phyloP scores from a whole-genome alignment of 371 early-diverging fungal genomes.

The Saksenaea vasiformis region DNA sequence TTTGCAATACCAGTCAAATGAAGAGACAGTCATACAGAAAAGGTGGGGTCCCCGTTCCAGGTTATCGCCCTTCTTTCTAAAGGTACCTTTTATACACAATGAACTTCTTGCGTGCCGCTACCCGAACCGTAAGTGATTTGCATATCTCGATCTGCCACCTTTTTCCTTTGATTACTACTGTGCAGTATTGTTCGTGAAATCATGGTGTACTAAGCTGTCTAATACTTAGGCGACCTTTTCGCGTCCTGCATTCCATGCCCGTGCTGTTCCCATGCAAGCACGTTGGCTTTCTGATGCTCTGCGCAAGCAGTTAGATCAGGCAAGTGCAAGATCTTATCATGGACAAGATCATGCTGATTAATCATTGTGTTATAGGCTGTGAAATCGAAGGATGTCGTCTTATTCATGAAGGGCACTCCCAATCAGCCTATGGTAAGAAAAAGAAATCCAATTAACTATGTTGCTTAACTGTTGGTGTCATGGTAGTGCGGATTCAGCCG shows the following conservation, averaged over 20 bases:
- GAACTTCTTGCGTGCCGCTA: conserved; percentile 60
- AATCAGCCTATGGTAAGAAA: conserved; percentile 74
- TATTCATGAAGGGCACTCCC: conserved; percentile 97
- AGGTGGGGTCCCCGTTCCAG: no score
- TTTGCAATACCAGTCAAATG: no score
- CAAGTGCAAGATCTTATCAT: conserved; percentile 6
- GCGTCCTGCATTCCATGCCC: conserved; percentile 34
- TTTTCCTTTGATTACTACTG: background rate
- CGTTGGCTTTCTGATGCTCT: conserved; percentile 87
- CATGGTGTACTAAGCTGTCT: background rate
- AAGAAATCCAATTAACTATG: background rate
- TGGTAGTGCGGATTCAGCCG: conserved; percentile 90
- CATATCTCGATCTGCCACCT: background rate
- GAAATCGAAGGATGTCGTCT: conserved; percentile 69
- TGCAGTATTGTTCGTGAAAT: background rate
- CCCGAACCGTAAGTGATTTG: conserved; percentile 39
- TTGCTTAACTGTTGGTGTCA: background rate
- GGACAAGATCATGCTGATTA: background rate
- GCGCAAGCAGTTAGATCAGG: conserved; percentile 65
- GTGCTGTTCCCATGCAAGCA: conserved; percentile 34
- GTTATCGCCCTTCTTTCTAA: no score
- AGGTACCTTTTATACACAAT: conserved; percentile 19
- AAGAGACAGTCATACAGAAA: no score
- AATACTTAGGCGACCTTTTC: conserved; percentile 35
- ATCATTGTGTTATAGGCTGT: conserved; percentile 53